Evolutionary conservation across 441 rosid genomes (phyloP), one percentile per base, ranked within the genome.

Genomic region (Adansonia grandidieri): DNA sequence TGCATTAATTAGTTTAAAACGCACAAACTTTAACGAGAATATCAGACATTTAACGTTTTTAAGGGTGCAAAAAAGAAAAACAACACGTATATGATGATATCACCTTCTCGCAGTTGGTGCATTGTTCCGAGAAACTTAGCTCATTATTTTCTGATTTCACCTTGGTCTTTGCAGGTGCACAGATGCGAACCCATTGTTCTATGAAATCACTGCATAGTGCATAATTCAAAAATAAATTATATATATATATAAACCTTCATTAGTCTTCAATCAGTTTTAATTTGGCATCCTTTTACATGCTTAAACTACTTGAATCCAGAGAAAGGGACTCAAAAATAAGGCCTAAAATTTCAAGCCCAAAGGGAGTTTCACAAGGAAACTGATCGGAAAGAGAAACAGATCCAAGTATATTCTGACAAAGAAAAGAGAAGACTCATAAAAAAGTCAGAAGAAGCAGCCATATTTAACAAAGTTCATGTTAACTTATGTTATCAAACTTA

Each of bases 61-160:
- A 42, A 3, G 14, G 15, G 47, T 48, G 13, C 14, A 64, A 1
- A 11, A 37, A 60, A 15, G 64, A 11, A 19, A 0, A 22, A 13
- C 20, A 37, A 71, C 24, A 57, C 0, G 5, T 8, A n/a, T 2
- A 4, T 42, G 19, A 74, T 32, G 78, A 78, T 79, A 67, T 82
- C 80, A 88, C 99, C 96, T 92, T 96, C 89, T 96, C 99, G 74
- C 97, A 94, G 80, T 76, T 81, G 73, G 66, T 28, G 89, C 98
- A 94, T 74, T 91, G 91, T 73, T 92, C 93, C 0, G 71, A 88
- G 4, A 89, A 89, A 71, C 80, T 86, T 47, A 85, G 44, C 40
- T 65, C 82, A n/a, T 56, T 75, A 71, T 73, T 56, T 56, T 89
- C 90, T 6, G 88, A 78, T 74, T 91, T 86, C 82, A 96, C 87